phyloP scores from a whole-genome alignment of 495 filamentous ascomycete species.

The Bombardia bombarda region DNA sequence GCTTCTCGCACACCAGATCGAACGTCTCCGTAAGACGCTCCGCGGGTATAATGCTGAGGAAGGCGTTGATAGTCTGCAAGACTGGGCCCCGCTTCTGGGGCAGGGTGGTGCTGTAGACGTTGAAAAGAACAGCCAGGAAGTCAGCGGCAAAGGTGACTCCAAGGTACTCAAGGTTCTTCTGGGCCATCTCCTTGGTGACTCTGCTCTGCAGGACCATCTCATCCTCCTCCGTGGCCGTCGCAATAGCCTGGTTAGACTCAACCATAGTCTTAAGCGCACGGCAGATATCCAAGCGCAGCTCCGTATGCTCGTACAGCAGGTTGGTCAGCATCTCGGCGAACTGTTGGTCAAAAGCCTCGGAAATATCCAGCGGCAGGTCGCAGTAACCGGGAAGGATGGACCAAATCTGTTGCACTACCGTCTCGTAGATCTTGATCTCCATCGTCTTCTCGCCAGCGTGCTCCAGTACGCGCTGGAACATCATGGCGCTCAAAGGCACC shows the following conservation, averaged over 20 bases:
- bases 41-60: constrained; percentile 70
- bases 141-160: constrained; percentile 68
- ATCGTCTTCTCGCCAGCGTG: constrained; percentile 77
- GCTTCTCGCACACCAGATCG: constrained; percentile 70
- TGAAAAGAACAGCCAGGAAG: constrained; percentile 88
- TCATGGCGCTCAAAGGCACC: constrained; percentile 77
- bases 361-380: constrained; percentile 75
- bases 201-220: constrained; percentile 63
- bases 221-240: constrained; percentile 50
- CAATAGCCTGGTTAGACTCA: constrained; percentile 79
- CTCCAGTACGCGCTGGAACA: constrained; percentile 83
- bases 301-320: constrained; percentile 83
- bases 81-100: constrained; percentile 87
- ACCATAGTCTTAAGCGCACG: constrained; percentile 76
- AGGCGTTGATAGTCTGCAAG: constrained; percentile 87
- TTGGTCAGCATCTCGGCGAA: constrained; percentile 90
- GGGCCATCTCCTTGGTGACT: constrained; percentile 64
- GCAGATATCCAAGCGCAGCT: constrained; percentile 80
- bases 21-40: constrained; percentile 83
- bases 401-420: constrained; percentile 92
- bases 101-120: constrained; percentile 92
- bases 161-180: constrained; percentile 71
- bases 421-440: constrained; percentile 96
- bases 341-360: constrained; percentile 68
- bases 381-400: constrained; percentile 91